Evolutionary conservation across 495 filamentous ascomycete species (phyloP).

Genomic region (Neurospora africana): DNA sequence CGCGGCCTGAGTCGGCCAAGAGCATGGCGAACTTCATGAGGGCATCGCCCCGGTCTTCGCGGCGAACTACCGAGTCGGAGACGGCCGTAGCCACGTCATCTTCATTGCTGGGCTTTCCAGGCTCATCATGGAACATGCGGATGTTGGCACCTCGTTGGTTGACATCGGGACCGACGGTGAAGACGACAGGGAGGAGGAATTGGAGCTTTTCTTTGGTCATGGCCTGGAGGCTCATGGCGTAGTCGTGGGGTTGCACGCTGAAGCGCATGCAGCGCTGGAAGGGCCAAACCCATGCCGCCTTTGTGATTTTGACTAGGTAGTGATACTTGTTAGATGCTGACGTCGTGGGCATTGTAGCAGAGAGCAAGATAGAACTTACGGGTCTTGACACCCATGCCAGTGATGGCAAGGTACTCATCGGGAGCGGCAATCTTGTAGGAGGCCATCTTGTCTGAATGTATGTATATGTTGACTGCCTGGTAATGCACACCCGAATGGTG

Average conservation of each 20-base stretch:
- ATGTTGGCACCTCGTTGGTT: slow-evolving; percentile 38
- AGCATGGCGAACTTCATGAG: slow-evolving; percentile 71
- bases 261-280: slow-evolving; percentile 49
- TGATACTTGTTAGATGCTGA: not conserved
- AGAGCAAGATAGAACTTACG: not conserved
- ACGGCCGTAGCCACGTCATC: slow-evolving; percentile 13
- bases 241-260: slow-evolving; percentile 65
- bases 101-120: slow-evolving; percentile 1
- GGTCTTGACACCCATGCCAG: slow-evolving; percentile 59
- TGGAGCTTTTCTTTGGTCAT: slow-evolving; percentile 81
- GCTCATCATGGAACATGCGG: not conserved
- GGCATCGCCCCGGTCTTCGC: slow-evolving; percentile 39
- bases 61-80: slow-evolving; percentile 6
- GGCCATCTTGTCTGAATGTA: slow-evolving; percentile 22
- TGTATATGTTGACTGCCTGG: too few species aligned
- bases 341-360: not conserved
- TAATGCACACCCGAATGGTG: too few species aligned
- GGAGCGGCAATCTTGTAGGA: slow-evolving; percentile 38
- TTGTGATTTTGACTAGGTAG: slow-evolving; percentile 50
- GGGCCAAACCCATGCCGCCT: slow-evolving; percentile 59
- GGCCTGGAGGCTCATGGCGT: slow-evolving; percentile 62
- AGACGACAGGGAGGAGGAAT: slow-evolving; percentile 69
- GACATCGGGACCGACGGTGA: slow-evolving; percentile 71
- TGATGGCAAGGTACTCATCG: slow-evolving; percentile 68
- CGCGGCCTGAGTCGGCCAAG: slow-evolving; percentile 48